Evolutionary conservation across 2,329 filamentous ascomycete species (phyloP).

Genomic region (Botrytis porri): DNA sequence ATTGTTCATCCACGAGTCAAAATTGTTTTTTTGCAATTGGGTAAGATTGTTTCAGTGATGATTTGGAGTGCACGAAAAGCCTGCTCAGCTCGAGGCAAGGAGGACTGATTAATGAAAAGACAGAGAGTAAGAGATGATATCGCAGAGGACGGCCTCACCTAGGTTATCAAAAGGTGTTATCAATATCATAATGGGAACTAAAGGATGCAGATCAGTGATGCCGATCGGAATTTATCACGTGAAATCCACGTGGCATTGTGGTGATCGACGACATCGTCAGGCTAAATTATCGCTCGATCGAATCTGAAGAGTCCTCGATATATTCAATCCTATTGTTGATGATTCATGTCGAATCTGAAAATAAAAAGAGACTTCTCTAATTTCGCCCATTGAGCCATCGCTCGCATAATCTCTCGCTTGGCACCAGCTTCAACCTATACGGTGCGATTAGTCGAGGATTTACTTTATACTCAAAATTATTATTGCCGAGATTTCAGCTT

Average conservation of each 20-base stretch:
- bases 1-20: no score
- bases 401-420: neutral
- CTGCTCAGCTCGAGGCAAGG: neutral
- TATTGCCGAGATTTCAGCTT: neutral
- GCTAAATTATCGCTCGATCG: no score
- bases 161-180: neutral
- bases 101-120: neutral
- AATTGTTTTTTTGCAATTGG: no score
- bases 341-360: neutral
- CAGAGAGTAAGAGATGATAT: neutral
- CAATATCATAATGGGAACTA: neutral
- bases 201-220: neutral
- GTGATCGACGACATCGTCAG: neutral
- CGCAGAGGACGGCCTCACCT: neutral
- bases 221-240: neutral
- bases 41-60: neutral
- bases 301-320: no score
- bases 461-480: neutral
- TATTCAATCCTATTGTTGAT: neutral
- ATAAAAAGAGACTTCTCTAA: neutral
- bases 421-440: neutral
- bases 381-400: neutral
- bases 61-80: neutral
- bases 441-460: neutral
- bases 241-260: neutral